These are phyloP conservation scores for Lathyrus oleraceus DNA, from an alignment of 306 rosid genomes.

Conservation along the genomic window DNA sequence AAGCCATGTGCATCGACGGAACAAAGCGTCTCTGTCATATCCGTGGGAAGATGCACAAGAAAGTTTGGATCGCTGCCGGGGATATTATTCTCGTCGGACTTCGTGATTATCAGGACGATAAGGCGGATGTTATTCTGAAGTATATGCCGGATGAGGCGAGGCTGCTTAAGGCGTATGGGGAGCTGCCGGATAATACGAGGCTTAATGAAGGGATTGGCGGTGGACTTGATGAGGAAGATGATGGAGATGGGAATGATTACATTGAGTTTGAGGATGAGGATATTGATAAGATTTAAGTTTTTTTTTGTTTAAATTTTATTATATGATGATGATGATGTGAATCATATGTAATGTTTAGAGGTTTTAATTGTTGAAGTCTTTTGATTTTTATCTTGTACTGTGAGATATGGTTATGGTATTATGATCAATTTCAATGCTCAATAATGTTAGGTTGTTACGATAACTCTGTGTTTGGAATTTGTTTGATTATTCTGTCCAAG, in stretches of 20 bases:
- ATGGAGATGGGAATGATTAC: not conserved
- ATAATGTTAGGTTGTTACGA: not conserved
- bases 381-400: not conserved
- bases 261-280: slow-evolving; percentile 19
- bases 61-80: slow-evolving; percentile 3
- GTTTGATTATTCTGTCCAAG: not conserved
- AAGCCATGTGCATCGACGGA: not conserved
- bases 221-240: slow-evolving; percentile 14
- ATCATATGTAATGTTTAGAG: not conserved
- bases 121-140: slow-evolving; percentile 4
- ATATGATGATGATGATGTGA: not conserved
- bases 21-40: slow-evolving; percentile 13
- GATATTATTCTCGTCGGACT: slow-evolving; percentile 3
- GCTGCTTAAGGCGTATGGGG: not conserved
- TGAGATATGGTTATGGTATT: not conserved
- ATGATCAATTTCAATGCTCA: not conserved
- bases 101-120: slow-evolving; percentile 16
- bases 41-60: slow-evolving; percentile 23
- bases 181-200: not conserved
- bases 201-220: slow-evolving; percentile 1
- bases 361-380: not conserved
- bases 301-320: not conserved
- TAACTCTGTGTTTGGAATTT: not conserved
- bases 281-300: slow-evolving; percentile 9
- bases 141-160: slow-evolving; percentile 19